phyloP scores from a whole-genome alignment of 164 flowering plant species.

The Stephania yunnanensis region DNA sequence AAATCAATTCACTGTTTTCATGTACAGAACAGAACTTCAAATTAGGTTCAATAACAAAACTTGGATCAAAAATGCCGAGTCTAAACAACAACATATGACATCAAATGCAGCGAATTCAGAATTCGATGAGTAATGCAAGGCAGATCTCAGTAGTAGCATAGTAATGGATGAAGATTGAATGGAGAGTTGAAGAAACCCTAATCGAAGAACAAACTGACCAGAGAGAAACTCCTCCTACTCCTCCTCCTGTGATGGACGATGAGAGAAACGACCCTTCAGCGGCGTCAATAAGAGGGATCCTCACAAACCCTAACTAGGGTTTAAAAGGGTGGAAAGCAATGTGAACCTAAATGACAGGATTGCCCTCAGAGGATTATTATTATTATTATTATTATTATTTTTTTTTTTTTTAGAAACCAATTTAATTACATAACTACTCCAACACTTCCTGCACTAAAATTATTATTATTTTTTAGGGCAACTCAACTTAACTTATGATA shows the following conservation, averaged over 20 bases:
- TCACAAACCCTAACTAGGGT: not conserved
- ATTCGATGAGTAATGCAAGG: not conserved
- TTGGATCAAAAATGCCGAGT: not conserved
- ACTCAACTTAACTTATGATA: too few relatives aligned
- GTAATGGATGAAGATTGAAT: not conserved
- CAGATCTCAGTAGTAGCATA: not conserved
- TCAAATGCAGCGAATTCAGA: not conserved
- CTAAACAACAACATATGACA: not conserved
- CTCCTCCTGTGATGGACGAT: not conserved
- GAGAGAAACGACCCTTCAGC: not conserved
- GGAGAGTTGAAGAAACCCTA: not conserved
- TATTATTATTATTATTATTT: too few relatives aligned
- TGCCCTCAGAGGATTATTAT: not conserved
- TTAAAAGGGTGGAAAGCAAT: not conserved
- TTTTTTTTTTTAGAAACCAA: too few relatives aligned
- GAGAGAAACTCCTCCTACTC: not conserved
- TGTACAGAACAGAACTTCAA: not conserved
- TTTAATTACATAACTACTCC: too few relatives aligned
- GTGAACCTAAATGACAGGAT: not conserved
- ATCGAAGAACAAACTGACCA: not conserved
- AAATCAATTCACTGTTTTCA: not conserved
- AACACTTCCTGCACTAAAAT: too few relatives aligned
- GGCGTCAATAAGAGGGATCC: not conserved
- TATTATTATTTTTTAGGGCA: too few relatives aligned
- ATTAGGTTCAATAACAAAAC: not conserved